Evolutionary conservation across 805 yeast species (phyloP), one percentile per base, ranked within the genome.

Genomic region (Yarrowia alimentaria): DNA sequence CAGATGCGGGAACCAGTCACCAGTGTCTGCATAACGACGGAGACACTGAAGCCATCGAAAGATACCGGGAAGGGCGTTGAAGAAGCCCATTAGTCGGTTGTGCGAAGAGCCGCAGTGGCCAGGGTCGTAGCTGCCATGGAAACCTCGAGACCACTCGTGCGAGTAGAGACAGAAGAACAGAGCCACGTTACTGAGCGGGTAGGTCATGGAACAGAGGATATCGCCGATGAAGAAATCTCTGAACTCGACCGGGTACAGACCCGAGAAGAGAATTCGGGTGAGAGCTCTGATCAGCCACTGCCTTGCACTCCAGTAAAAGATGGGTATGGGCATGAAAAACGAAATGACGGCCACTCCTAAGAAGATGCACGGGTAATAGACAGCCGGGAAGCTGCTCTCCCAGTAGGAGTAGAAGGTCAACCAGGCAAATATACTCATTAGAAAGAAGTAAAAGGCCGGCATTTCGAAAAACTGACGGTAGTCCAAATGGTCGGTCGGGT

Each of bases 1-100:
- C 53, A 91, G 67, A 72, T 93, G 99, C 0, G 99, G 99, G 63
- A 93, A 93, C 85, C 90, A 83, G 61, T 90, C 96, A 2, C 94
- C 91, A 0, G 97, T 84, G 63, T 93, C 99, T 20, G 81, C 79
- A 64, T 76, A 93, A 75, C 99, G 94, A 59, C 99, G 72, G 25
- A 84, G 64, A 67, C 99, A 93, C 64, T 93, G 99, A 52, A 91
- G 62, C 53, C 85, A 79, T 68, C 99, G 84, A 89, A 95, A 88
- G 33, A 86, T 77, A 53, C 88, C 83, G 0, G 99, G 99, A 14
- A 93, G 64, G 7, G 95, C 75, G 24, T 89, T 75, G 57, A 91
- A 73, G 56, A 90, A 86, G 1, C 98, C 99, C 80, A 91, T 76
- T 1, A 75, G 58, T 52, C 84, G 75, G 1, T 96, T 89, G 55